Evolutionary conservation across 2,329 filamentous ascomycete species (phyloP).

Genomic region (Aureobasidium zeae): DNA sequence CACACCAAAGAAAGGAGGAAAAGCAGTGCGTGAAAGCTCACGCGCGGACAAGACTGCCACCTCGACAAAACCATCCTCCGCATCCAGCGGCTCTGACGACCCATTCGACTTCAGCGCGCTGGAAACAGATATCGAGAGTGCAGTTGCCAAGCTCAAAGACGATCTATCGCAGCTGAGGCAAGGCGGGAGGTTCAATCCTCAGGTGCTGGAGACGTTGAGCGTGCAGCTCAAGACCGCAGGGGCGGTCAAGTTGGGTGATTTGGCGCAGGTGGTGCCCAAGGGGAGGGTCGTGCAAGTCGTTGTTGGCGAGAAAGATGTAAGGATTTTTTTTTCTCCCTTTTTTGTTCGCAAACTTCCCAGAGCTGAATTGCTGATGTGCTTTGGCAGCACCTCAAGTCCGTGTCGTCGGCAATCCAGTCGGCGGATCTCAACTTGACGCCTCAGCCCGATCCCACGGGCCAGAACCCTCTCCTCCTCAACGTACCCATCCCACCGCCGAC

Average conservation of each 20-base stretch:
- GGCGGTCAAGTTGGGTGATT: conserved; percentile 45
- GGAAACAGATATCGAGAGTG: conserved; percentile 46
- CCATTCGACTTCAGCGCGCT: conserved; percentile 53
- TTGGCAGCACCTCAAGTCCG: conserved; percentile 46
- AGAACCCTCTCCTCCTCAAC: conserved; percentile 43
- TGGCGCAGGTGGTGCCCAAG: conserved; percentile 59
- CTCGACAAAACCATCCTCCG: conserved; percentile 25
- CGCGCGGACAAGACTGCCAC: conserved; percentile 26
- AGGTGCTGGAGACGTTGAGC: conserved; percentile 50
- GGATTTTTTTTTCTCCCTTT: conserved; percentile 22
- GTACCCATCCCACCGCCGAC: conserved; percentile 50
- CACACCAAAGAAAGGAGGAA: conserved; percentile 45
- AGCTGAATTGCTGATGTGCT: too few relatives aligned
- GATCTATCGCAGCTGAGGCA: conserved; percentile 54
- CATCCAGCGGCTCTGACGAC: conserved; percentile 39
- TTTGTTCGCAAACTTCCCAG: too few relatives aligned
- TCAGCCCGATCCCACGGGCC: conserved; percentile 40
- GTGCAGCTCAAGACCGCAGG: conserved; percentile 47
- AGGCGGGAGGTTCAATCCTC: conserved; percentile 54
- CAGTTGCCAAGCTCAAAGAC: conserved; percentile 48
- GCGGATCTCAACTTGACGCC: conserved; percentile 43
- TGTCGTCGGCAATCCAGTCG: conserved; percentile 44
- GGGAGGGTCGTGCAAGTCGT: conserved; percentile 53
- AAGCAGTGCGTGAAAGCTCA: conserved; percentile 37
- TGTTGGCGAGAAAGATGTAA: conserved; percentile 54